Conservation (phyloP, 192 early-diverging fungal genomes). For the Gigaspora rosea region DNA sequence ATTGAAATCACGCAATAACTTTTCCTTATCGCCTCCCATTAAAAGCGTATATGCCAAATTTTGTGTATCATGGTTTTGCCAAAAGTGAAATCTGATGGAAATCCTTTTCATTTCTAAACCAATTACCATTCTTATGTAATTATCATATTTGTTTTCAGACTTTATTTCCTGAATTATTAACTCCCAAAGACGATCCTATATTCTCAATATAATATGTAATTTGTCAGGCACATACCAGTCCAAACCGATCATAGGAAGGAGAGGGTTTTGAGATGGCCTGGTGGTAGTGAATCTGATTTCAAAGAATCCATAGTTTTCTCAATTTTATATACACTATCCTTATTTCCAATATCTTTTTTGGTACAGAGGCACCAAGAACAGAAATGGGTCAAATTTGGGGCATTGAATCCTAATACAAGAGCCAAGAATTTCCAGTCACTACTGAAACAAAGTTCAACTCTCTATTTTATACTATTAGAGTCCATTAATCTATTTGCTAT, state of each 20-base stretch:
- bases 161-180: conserved; percentile 5
- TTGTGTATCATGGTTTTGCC: not conserved
- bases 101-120: not conserved
- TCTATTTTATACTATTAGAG: too few species aligned
- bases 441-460: too few species aligned
- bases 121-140: not conserved
- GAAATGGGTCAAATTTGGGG: too few species aligned
- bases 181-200: not conserved
- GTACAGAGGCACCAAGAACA: too few species aligned
- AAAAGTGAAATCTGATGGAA: not conserved
- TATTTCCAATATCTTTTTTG: too few species aligned
- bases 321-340: too few species aligned
- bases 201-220: not conserved
- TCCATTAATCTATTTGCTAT: not conserved
- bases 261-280: not conserved
- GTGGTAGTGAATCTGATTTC: too few species aligned
- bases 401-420: too few species aligned
- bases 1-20: not conserved
- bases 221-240: not conserved
- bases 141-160: not conserved
- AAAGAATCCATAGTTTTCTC: too few species aligned
- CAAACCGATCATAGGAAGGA: not conserved
- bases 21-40: not conserved
- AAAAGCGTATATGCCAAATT: not conserved
- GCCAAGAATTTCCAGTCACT: too few species aligned